Evolutionary conservation across 768 basidiomycete genomes (phyloP).

Genomic region (Cystoderma amianthinum): DNA sequence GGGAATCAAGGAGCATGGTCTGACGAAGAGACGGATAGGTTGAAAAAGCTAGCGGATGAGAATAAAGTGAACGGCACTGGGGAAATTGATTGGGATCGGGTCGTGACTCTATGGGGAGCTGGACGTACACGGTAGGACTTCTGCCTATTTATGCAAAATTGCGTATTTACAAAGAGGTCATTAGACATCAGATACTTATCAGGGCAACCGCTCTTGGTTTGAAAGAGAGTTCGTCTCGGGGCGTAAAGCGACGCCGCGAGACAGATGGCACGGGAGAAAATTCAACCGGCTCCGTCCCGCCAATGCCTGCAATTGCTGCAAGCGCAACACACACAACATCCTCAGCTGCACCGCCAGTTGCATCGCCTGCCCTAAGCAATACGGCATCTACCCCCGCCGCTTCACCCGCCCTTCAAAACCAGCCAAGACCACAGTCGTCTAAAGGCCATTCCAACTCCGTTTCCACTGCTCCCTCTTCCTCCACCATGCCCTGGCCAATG

Average conservation of each 20-base stretch:
- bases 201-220: constrained; percentile 76
- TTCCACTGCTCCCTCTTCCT: constrained; percentile 16
- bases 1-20: constrained; percentile 69
- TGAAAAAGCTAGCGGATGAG: constrained; percentile 66
- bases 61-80: constrained; percentile 43
- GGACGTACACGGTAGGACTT: constrained; percentile 58
- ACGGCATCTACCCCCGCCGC: constrained; percentile 38
- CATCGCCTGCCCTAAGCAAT: constrained; percentile 31
- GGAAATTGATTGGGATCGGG: constrained; percentile 77
- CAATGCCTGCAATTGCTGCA: constrained; percentile 15
- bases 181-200: constrained; percentile 75
- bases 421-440: constrained; percentile 31
- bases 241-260: constrained; percentile 44
- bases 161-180: background rate
- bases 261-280: constrained; percentile 17
- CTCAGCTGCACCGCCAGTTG: constrained; percentile 10
- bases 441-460: constrained; percentile 14
- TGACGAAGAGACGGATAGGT: constrained; percentile 65
- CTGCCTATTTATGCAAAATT: background rate
- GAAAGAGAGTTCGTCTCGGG: constrained; percentile 64
- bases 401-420: constrained; percentile 45
- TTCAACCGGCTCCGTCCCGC: constrained; percentile 21
- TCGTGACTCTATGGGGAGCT: constrained; percentile 68
- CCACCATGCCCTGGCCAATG: constrained; percentile 60
- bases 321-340: constrained; percentile 14